A percentile compares a stretch with the other conserved stretches of the same genome.
These are phyloP conservation scores for Venustampulla echinocandica DNA, from an alignment of 495 filamentous ascomycete species.

Conservation along the genomic window DNA sequence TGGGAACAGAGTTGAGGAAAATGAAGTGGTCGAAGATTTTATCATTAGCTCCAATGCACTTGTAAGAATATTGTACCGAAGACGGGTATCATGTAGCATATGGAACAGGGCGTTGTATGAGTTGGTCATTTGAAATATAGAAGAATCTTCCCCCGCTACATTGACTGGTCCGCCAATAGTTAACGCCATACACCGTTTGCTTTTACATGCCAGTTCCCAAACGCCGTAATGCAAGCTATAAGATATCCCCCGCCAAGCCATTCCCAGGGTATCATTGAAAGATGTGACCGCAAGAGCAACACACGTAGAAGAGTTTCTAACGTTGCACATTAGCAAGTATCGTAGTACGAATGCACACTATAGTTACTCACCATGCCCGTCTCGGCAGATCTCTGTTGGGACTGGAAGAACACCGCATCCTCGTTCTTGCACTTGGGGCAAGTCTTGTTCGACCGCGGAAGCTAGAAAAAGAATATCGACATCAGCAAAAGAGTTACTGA, in stretches of 20 bases:
- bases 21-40: slow-evolving; percentile 97
- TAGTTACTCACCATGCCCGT: slow-evolving; percentile 82
- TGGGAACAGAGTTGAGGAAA: slow-evolving; percentile 75
- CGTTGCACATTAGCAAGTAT: background rate
- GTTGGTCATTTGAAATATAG: slow-evolving; percentile 1
- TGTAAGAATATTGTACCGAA: slow-evolving; percentile 42
- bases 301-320: slow-evolving; percentile 97
- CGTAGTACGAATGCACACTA: background rate
- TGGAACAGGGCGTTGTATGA: slow-evolving; percentile 12
- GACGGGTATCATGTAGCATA: slow-evolving; percentile 7
- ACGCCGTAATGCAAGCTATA: slow-evolving; percentile 9
- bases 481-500: slow-evolving; percentile 29
- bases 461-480: slow-evolving; percentile 49
- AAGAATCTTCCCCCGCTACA: background rate
- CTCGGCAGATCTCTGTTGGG: slow-evolving; percentile 88
- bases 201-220: slow-evolving; percentile 16
- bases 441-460: slow-evolving; percentile 72
- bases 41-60: slow-evolving; percentile 87
- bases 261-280: slow-evolving; percentile 42
- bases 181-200: slow-evolving; percentile 6
- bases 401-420: slow-evolving; percentile 96
- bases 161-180: background rate
- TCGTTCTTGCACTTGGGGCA: slow-evolving; percentile 78
- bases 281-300: slow-evolving; percentile 83
- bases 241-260: background rate